These are phyloP conservation scores for Porcisia deanei DNA, from an alignment of 208 protist species.

Conservation along the genomic window DNA sequence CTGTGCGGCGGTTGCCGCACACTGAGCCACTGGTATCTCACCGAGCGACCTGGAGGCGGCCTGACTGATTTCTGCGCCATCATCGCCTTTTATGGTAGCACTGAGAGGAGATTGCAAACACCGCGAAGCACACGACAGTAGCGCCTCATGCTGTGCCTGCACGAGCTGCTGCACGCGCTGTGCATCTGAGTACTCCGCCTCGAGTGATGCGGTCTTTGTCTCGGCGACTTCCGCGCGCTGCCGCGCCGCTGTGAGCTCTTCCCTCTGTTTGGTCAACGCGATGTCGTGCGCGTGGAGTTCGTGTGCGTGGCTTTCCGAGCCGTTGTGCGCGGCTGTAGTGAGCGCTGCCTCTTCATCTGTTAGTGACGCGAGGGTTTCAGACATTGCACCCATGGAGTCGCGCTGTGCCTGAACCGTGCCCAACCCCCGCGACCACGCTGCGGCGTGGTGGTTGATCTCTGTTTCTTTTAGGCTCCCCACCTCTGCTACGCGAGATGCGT, in stretches of 20 bases:
- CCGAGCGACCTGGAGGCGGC: background rate
- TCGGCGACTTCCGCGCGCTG: constrained; percentile 14
- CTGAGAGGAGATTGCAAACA: background rate
- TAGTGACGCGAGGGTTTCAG: background rate
- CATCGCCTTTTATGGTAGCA: background rate
- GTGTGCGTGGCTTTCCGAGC: background rate
- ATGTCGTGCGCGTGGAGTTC: background rate
- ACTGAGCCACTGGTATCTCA: background rate
- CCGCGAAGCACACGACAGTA: background rate
- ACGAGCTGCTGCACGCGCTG: constrained; percentile 7
- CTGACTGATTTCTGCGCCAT: background rate
- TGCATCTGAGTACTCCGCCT: constrained; percentile 9
- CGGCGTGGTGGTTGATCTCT: constrained; percentile 29
- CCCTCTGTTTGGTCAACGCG: constrained; percentile 12
- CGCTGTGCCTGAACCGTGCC: constrained; percentile 11
- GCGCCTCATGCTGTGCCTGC: constrained; percentile 4
- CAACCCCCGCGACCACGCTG: constrained; percentile 21
- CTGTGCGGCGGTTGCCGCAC: constrained; percentile 1
- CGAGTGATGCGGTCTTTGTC: constrained; percentile 7
- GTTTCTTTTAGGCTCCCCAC: constrained; percentile 5
- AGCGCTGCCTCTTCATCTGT: background rate
- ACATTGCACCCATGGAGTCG: constrained; percentile 2
- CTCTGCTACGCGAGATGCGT: background rate
- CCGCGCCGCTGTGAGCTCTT: constrained; percentile 9
- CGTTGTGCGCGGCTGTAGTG: background rate